Evolutionary conservation across 768 basidiomycete genomes (phyloP).

Genomic region (Termitomyces sp.): DNA sequence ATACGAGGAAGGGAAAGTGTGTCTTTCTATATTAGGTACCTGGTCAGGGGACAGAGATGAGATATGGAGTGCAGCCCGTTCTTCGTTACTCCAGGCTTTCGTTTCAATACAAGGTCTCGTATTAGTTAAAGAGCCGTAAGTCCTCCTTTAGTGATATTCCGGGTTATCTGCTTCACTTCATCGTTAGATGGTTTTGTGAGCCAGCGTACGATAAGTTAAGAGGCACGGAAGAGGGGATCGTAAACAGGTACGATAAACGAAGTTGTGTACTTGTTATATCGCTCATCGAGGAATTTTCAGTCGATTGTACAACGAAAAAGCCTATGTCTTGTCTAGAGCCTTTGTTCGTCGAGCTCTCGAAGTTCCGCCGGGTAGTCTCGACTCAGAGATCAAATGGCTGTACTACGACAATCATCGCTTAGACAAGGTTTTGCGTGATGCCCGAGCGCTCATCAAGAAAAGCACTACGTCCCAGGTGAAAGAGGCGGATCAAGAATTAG

Average conservation of each 20-base stretch:
- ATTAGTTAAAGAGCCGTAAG: slow-evolving; percentile 88
- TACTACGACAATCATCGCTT: slow-evolving; percentile 66
- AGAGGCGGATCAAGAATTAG: slow-evolving; percentile 35
- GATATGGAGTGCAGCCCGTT: slow-evolving; percentile 80
- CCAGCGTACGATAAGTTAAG: slow-evolving; percentile 91
- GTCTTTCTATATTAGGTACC: slow-evolving; percentile 85
- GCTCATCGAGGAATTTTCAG: slow-evolving; percentile 33
- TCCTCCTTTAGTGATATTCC: slow-evolving; percentile 12
- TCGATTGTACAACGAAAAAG: slow-evolving; percentile 90
- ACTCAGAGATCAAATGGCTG: slow-evolving; percentile 67
- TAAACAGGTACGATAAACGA: slow-evolving; percentile 60
- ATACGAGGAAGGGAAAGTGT: slow-evolving; percentile 95
- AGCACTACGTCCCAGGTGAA: slow-evolving; percentile 40
- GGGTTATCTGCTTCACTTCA: slow-evolving; percentile 2
- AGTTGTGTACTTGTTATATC: neutral
- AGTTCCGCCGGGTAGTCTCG: slow-evolving; percentile 67
- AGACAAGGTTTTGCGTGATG: slow-evolving; percentile 62
- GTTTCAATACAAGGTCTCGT: slow-evolving; percentile 95
- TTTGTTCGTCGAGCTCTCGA: slow-evolving; percentile 90
- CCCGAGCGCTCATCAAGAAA: slow-evolving; percentile 62
- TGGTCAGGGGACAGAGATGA: slow-evolving; percentile 90
- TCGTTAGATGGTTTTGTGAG: slow-evolving; percentile 79
- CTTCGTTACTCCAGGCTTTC: slow-evolving; percentile 86
- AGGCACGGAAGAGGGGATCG: slow-evolving; percentile 84
- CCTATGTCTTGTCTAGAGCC: slow-evolving; percentile 84